A percentile compares a stretch with the other conserved stretches of the same genome.
Evolutionary conservation across 2,329 filamentous ascomycete genomes (phyloP).

Genomic region (Onygenales sp.): DNA sequence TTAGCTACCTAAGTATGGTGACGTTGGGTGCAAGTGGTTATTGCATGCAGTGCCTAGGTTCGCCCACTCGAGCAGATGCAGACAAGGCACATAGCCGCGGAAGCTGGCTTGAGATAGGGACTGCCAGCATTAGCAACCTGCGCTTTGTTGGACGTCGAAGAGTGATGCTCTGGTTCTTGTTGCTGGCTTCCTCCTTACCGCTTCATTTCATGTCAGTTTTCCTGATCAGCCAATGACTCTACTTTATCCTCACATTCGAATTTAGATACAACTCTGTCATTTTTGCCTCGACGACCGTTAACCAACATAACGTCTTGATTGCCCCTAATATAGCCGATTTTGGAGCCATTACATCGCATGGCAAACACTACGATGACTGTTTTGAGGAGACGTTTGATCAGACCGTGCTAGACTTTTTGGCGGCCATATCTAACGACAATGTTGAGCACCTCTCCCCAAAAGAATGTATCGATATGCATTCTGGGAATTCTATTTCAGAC

Average conservation of each 20-base stretch:
- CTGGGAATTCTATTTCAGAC: background rate
- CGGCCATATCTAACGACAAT: background rate
- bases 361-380: background rate
- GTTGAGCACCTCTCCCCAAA: background rate
- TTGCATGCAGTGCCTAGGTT: slow-evolving; percentile 25
- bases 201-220: slow-evolving; percentile 11
- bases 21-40: slow-evolving; percentile 26
- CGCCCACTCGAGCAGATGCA: slow-evolving; percentile 23
- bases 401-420: background rate
- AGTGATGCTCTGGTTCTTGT: slow-evolving; percentile 6
- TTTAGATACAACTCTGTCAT: slow-evolving; percentile 15
- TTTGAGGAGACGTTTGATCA: background rate
- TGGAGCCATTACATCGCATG: background rate
- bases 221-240: background rate
- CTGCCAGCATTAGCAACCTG: slow-evolving; percentile 20
- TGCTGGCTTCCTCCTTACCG: slow-evolving; percentile 8
- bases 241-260: background rate
- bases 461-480: background rate
- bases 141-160: background rate
- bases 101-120: slow-evolving; percentile 23
- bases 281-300: slow-evolving; percentile 5
- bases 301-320: background rate
- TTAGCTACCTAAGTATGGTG: slow-evolving; percentile 26
- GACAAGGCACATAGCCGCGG: slow-evolving; percentile 20
- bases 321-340: background rate